These are phyloP conservation scores for Lactuca saligna DNA, from an alignment of 129 eudicot genomes.

Conservation along the genomic window DNA sequence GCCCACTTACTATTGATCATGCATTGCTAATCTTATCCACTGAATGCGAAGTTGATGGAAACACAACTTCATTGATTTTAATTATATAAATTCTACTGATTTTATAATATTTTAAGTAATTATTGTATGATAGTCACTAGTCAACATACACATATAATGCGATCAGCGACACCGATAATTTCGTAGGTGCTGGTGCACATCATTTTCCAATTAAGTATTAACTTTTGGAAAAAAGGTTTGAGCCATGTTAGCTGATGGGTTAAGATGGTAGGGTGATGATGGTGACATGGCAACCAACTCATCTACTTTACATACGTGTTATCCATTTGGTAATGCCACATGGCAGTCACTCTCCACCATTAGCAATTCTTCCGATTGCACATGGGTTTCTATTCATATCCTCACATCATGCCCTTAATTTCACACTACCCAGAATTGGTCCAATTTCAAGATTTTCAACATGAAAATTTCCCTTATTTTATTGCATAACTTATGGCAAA, in stretches of 20 bases:
- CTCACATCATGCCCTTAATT: conserved; percentile 38
- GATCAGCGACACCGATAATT: conserved; percentile 7
- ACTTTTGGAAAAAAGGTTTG: conserved; percentile 24
- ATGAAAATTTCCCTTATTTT: conserved; percentile 14
- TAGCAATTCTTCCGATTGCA: conserved; percentile 25
- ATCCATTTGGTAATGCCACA: conserved; percentile 28
- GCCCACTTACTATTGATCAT: not conserved
- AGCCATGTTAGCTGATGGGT: conserved; percentile 42
- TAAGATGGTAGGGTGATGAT: conserved; percentile 28
- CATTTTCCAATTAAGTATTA: conserved; percentile 31
- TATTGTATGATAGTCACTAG: conserved; percentile 2
- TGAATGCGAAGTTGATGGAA: conserved; percentile 15
- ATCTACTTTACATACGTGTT: conserved; percentile 30
- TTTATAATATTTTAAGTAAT: too few relatives aligned
- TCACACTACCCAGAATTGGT: conserved; percentile 7
- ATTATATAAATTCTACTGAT: not conserved
- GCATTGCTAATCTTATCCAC: conserved; percentile 16
- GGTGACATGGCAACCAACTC: conserved; percentile 25
- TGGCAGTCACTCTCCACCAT: conserved; percentile 40
- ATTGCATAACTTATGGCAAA: conserved; percentile 33
- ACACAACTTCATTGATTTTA: not conserved
- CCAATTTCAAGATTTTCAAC: conserved; percentile 13
- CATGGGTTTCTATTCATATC: conserved; percentile 30
- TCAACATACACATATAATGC: conserved; percentile 1
- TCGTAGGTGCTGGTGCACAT: conserved; percentile 35